These are phyloP conservation scores for Massospora cicadina DNA, from an alignment of 371 early-diverging fungal genomes.

Conservation along the genomic window DNA sequence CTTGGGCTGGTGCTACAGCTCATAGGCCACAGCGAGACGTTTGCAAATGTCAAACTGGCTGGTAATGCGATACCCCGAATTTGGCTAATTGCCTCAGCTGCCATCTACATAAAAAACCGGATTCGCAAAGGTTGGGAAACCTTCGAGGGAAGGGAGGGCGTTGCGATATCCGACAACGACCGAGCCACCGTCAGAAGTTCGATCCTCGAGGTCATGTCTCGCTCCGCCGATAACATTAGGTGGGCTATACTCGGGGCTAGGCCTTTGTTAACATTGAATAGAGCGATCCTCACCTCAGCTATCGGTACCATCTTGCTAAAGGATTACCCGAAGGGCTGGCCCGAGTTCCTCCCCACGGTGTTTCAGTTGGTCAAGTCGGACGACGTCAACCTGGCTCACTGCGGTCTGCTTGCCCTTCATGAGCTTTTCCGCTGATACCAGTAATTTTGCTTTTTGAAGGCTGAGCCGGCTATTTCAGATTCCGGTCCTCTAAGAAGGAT, in stretches of 20 bases:
- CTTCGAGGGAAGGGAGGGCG: conserved; percentile 16
- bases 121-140: conserved; percentile 54
- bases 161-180: conserved; percentile 29
- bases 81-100: conserved; percentile 27
- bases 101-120: conserved; percentile 90
- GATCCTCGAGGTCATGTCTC: conserved; percentile 53
- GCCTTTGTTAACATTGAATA: conserved; percentile 14
- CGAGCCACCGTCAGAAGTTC: conserved; percentile 53
- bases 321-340: conserved; percentile 72
- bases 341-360: conserved; percentile 46
- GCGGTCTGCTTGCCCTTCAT: conserved; percentile 53
- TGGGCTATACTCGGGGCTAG: conserved; percentile 11
- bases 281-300: conserved; percentile 53
- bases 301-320: conserved; percentile 39
- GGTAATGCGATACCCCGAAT: conserved; percentile 13
- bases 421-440: conserved; percentile 64
- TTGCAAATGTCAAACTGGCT: conserved; percentile 18
- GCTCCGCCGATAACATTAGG: conserved; percentile 47
- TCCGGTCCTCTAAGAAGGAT: conserved; percentile 4
- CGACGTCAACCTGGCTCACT: conserved; percentile 40
- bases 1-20: not conserved
- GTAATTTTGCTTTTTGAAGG: conserved; percentile 25
- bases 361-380: conserved; percentile 38
- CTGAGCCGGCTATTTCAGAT: not conserved
- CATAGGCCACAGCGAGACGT: not conserved